Evolutionary conservation across 768 basidiomycete genomes (phyloP).

Genomic region (Nevesoporus exiguus): DNA sequence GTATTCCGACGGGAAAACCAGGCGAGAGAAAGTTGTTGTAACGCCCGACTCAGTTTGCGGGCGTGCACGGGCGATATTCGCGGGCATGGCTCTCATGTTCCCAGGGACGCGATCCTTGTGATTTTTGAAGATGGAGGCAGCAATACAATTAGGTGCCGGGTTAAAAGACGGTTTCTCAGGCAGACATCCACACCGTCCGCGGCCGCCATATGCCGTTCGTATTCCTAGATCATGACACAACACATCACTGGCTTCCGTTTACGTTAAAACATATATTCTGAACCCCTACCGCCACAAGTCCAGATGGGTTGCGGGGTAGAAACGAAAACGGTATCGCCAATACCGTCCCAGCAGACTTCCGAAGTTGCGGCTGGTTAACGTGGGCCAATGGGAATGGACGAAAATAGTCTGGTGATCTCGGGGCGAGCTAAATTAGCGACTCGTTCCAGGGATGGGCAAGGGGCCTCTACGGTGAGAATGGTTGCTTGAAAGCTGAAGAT

Average conservation of each 20-base stretch:
- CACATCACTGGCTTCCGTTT: no score
- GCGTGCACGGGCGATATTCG: background rate
- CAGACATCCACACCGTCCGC: conserved; percentile 2
- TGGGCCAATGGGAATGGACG: conserved; percentile 8
- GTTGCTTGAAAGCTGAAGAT: background rate
- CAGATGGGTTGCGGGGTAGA: background rate
- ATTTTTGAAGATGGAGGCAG: conserved; percentile 7
- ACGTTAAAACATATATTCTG: no score
- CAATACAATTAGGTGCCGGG: background rate
- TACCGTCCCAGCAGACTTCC: background rate
- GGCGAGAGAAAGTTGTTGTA: background rate
- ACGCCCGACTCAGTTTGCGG: background rate
- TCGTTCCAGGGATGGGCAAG: conserved; percentile 8
- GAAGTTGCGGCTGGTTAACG: background rate
- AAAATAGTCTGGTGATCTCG: conserved; percentile 17
- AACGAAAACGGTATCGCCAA: background rate
- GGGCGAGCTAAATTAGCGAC: conserved; percentile 12
- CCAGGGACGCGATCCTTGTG: conserved; percentile 13
- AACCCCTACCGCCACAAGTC: no score
- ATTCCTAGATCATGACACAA: background rate
- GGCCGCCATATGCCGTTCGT: conserved; percentile 6
- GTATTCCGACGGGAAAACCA: conserved; percentile 17
- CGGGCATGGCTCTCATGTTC: background rate
- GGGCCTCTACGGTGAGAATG: conserved; percentile 10
- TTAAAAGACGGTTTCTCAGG: conserved; percentile 6